Conservation (phyloP, 805 yeast genomes). For the Priceomyces melissophilus region DNA sequence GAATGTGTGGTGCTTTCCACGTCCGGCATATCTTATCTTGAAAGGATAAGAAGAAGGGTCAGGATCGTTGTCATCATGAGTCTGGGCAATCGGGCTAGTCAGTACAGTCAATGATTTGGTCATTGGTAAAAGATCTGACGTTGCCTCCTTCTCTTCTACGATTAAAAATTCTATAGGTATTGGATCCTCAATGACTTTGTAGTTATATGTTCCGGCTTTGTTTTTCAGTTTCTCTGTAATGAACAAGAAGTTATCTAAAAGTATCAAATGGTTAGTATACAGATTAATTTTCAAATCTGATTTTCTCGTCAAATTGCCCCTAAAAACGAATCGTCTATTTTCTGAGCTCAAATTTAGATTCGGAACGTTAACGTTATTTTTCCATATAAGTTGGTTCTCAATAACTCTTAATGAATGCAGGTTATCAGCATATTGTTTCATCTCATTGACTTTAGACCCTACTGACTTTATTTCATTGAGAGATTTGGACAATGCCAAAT, state of each 20-base stretch:
- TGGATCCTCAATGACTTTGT: conserved; percentile 52
- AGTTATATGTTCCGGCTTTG: conserved; percentile 22
- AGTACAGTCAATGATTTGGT: conserved; percentile 14
- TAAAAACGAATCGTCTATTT: conserved; percentile 52
- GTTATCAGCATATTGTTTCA: conserved; percentile 60
- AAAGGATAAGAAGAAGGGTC: conserved; percentile 40
- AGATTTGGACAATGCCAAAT: conserved; percentile 48
- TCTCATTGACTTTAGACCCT: conserved; percentile 58
- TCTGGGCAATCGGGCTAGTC: conserved; percentile 10
- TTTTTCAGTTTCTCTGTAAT: conserved; percentile 56
- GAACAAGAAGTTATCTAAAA: conserved; percentile 68
- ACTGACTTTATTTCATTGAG: conserved; percentile 51
- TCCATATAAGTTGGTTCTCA: conserved; percentile 53
- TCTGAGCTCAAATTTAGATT: conserved; percentile 52
- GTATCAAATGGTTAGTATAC: conserved; percentile 46
- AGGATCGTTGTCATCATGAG: conserved; percentile 18
- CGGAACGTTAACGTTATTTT: conserved; percentile 38
- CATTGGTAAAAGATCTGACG: conserved; percentile 14
- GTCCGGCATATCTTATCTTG: conserved; percentile 53
- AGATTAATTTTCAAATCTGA: conserved; percentile 65
- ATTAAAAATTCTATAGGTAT: conserved; percentile 58
- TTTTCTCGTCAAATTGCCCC: conserved; percentile 58
- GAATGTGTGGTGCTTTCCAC: conserved; percentile 51
- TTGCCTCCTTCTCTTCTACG: conserved; percentile 43
- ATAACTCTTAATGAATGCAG: conserved; percentile 52